Evolutionary conservation across 1,139 yeast species (phyloP).

Genomic region (Hemisphaericaspora xylofermentans): DNA sequence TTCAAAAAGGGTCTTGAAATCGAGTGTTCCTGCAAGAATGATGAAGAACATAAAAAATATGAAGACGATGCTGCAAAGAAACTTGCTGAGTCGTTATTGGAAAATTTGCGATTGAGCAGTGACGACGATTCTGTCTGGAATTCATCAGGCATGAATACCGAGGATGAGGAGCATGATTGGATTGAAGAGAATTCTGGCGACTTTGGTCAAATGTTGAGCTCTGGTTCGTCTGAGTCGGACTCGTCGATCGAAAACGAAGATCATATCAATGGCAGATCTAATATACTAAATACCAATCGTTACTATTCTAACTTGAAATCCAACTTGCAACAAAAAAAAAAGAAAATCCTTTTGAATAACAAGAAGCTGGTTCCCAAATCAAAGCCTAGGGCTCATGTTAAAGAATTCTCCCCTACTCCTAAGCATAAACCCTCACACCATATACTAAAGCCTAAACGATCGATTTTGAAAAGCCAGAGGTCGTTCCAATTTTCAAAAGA

Average conservation of each 20-base stretch:
- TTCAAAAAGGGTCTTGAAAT: slow-evolving; percentile 15
- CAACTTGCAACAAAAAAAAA: slow-evolving; percentile 12
- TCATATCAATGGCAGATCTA: slow-evolving; percentile 13
- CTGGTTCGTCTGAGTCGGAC: slow-evolving; percentile 32
- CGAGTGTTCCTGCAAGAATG: slow-evolving; percentile 15
- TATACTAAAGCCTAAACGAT: slow-evolving; percentile 40
- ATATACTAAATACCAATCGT: slow-evolving; percentile 20
- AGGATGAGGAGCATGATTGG: slow-evolving; percentile 9
- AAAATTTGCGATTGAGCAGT: slow-evolving; percentile 10
- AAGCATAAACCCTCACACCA: slow-evolving; percentile 48
- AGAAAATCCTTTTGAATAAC: slow-evolving; percentile 2
- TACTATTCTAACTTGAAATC: slow-evolving; percentile 25
- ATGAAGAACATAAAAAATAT: slow-evolving; percentile 6
- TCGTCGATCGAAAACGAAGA: slow-evolving; percentile 17
- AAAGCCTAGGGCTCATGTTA: slow-evolving; percentile 2
- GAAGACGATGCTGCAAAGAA: slow-evolving; percentile 2
- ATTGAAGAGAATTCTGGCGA: slow-evolving; percentile 1
- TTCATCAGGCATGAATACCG: slow-evolving; percentile 27
- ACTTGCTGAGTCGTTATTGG: slow-evolving; percentile 11
- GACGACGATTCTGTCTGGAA: slow-evolving; percentile 16
- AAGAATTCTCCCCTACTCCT: slow-evolving; percentile 38
- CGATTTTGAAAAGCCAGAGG: slow-evolving; percentile 34
- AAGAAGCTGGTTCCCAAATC: neutral
- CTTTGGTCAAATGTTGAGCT: slow-evolving; percentile 9
- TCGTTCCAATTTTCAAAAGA: slow-evolving; percentile 6